Conservation (phyloP, 768 basidiomycete genomes). For the Dioszegia hungarica region DNA sequence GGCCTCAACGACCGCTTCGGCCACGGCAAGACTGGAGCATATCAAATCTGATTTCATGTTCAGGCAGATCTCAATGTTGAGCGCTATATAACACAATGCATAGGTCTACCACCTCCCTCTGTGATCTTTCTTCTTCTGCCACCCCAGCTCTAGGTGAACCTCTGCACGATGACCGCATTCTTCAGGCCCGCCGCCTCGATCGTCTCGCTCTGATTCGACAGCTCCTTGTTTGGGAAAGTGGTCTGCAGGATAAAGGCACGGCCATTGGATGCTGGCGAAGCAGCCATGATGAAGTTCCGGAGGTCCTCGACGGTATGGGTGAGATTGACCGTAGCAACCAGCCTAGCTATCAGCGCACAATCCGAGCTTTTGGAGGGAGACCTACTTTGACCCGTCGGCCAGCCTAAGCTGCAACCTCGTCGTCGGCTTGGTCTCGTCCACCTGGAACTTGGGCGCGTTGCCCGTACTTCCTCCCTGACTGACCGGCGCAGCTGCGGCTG, state of each 20-base stretch:
- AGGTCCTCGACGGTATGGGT: slow-evolving; percentile 57
- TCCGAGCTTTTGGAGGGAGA: not conserved
- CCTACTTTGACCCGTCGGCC: slow-evolving; percentile 80
- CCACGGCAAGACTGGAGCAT: slow-evolving; percentile 49
- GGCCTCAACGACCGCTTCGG: slow-evolving; percentile 81
- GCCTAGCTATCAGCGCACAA: slow-evolving; percentile 52
- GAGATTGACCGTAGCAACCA: slow-evolving; percentile 81
- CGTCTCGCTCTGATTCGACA: slow-evolving; percentile 63
- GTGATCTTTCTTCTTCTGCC: not conserved
- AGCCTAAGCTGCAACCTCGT: slow-evolving; percentile 86
- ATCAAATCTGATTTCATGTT: slow-evolving; percentile 23
- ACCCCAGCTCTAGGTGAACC: slow-evolving; percentile 54
- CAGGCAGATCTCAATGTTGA: too few relatives aligned
- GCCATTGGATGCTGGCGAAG: slow-evolving; percentile 58
- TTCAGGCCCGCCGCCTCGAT: slow-evolving; percentile 67
- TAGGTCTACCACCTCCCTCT: too few relatives aligned
- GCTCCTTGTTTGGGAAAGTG: slow-evolving; percentile 74
- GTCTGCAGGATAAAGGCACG: slow-evolving; percentile 74
- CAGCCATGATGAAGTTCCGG: slow-evolving; percentile 26
- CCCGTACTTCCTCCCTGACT: slow-evolving; percentile 56
- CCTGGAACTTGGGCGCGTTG: slow-evolving; percentile 48
- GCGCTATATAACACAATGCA: too few relatives aligned
- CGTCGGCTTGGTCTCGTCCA: slow-evolving; percentile 73
- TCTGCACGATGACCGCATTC: slow-evolving; percentile 80
- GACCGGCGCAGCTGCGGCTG: slow-evolving; percentile 34